These are phyloP conservation scores for Sugiyamaella castrensis DNA, from an alignment of 1,139 yeast genomes.

Conservation along the genomic window DNA sequence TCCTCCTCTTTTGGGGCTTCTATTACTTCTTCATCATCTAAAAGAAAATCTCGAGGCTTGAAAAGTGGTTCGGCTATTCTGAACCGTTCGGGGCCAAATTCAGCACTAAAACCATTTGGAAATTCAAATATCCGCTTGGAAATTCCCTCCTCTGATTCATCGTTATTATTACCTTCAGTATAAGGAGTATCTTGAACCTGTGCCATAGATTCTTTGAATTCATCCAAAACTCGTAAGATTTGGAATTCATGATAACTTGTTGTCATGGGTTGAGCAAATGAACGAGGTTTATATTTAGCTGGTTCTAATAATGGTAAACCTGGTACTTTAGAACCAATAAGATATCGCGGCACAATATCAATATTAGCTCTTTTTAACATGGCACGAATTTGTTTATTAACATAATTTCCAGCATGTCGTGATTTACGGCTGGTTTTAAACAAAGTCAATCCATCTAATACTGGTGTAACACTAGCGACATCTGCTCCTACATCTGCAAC, in stretches of 20 bases:
- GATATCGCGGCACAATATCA: conserved; percentile 37
- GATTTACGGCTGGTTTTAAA: conserved; percentile 43
- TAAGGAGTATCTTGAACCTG: conserved; percentile 49
- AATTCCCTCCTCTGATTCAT: conserved; percentile 14
- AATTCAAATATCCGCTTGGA: conserved; percentile 64
- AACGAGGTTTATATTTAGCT: conserved; percentile 41
- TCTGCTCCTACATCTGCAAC: conserved; percentile 94
- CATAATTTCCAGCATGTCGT: conserved; percentile 39
- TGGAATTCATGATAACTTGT: conserved; percentile 34
- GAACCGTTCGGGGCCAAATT: conserved; percentile 60
- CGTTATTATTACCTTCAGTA: conserved; percentile 20
- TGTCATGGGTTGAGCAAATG: conserved; percentile 25
- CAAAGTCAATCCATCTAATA: conserved; percentile 86
- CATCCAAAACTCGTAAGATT: conserved; percentile 43
- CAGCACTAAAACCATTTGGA: conserved; percentile 63
- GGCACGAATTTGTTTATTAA: conserved; percentile 32
- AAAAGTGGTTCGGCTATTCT: conserved; percentile 73
- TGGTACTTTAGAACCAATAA: conserved; percentile 31
- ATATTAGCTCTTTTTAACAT: conserved; percentile 23
- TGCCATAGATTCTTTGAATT: conserved; percentile 57
- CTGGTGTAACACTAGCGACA: conserved; percentile 81
- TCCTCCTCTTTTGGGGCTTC: conserved; percentile 26
- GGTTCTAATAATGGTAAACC: conserved; percentile 34
- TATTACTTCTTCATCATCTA: conserved; percentile 24
- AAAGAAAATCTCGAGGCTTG: conserved; percentile 41